Evolutionary conservation across 208 protist species (phyloP).

Genomic region (Willaertia magna): DNA sequence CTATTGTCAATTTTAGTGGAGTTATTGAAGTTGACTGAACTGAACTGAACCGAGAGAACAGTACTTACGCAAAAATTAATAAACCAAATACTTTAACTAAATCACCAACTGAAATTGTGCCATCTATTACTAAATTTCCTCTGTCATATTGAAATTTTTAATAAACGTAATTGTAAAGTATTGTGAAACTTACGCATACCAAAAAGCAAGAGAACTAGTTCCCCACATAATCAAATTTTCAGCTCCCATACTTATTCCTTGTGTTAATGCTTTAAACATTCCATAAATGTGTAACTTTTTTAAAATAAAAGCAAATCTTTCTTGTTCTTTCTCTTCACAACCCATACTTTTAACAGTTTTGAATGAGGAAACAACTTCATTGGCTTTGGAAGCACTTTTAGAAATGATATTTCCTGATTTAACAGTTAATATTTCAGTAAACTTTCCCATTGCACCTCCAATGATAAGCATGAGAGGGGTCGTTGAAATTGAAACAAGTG

Average conservation of each 20-base stretch:
- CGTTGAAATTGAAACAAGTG: not conserved
- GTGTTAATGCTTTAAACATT: not conserved
- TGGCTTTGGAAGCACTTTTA: not conserved
- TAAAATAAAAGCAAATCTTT: not conserved
- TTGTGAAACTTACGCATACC: not conserved
- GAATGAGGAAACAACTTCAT: not conserved
- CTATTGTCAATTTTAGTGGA: not conserved
- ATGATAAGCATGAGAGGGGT: not conserved
- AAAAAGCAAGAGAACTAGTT: not conserved
- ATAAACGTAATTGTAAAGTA: not conserved
- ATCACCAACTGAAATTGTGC: not conserved
- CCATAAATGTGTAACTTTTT: not conserved
- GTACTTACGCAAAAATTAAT: not conserved
- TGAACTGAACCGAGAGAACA: not conserved
- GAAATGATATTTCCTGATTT: not conserved
- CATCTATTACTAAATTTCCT: not conserved
- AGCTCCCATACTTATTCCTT: not conserved
- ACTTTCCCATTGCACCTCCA: not conserved
- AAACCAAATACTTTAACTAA: not conserved
- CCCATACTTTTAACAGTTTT: not conserved
- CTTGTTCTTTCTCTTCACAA: not conserved
- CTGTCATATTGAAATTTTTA: not conserved
- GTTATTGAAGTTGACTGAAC: not conserved
- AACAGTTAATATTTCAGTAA: not conserved
- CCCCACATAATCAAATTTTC: not conserved